phyloP scores from a whole-genome alignment of 306 rosid species.

The Cicer judaicum region DNA sequence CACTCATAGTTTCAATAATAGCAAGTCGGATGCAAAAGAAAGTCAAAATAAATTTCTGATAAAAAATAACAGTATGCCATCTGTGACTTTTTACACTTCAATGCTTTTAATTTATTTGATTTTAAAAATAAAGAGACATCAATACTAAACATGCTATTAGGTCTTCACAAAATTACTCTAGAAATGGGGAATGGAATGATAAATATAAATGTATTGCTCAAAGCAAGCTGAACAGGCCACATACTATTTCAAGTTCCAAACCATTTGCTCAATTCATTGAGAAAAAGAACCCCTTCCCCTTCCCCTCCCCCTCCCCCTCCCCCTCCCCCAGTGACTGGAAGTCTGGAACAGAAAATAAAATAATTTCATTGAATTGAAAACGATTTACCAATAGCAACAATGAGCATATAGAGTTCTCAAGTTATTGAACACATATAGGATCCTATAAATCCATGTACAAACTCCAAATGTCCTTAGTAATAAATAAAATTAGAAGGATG shows the following conservation, averaged over 20 bases:
- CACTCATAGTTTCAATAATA: neutral
- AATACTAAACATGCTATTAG: neutral
- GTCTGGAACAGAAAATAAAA: neutral
- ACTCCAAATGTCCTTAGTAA: constrained; percentile 11
- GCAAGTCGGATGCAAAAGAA: neutral
- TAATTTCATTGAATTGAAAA: constrained; percentile 4
- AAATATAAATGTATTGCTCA: neutral
- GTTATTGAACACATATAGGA: neutral
- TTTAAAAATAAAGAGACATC: neutral
- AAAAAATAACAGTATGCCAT: neutral
- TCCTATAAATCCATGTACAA: constrained; percentile 20
- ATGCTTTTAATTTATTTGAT: too few species aligned
- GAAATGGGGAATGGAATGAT: constrained; percentile 9
- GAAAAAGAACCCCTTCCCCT: neutral
- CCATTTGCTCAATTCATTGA: constrained; percentile 1
- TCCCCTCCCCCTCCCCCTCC: neutral
- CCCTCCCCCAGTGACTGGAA: neutral
- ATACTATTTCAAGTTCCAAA: neutral
- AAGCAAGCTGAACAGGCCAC: constrained; percentile 3
- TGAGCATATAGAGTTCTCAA: neutral
- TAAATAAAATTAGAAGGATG: neutral
- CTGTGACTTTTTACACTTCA: neutral
- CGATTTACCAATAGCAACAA: neutral
- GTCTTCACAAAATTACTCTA: neutral
- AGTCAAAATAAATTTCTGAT: neutral